These are phyloP conservation scores for Trifolium repens DNA, from an alignment of 306 rosid species.

Conservation along the genomic window DNA sequence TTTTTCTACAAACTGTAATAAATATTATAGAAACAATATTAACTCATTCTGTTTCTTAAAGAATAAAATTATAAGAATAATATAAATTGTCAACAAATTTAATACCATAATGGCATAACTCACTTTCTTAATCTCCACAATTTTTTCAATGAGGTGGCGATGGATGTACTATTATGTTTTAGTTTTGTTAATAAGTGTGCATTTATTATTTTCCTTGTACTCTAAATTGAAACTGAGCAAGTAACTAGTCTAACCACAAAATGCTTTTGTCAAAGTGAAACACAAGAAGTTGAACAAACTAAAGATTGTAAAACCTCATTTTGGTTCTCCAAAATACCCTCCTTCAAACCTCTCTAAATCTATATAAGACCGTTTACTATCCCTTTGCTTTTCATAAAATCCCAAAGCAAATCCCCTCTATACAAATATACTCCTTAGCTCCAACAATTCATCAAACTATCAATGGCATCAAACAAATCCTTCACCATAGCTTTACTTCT, in stretches of 20 bases:
- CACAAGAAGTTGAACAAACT: constrained; percentile 30
- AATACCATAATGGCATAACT: too few relatives aligned
- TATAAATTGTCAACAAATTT: too few relatives aligned
- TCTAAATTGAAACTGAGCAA: too few relatives aligned
- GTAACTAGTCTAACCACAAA: neutral
- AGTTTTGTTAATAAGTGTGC: too few relatives aligned
- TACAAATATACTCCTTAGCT: neutral
- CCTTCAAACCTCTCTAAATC: neutral
- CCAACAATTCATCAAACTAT: constrained; percentile 7
- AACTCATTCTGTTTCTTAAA: too few relatives aligned
- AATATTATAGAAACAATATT: too few relatives aligned
- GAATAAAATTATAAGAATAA: too few relatives aligned
- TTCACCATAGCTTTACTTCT: constrained; percentile 30
- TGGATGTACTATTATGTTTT: too few relatives aligned
- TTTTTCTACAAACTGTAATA: too few relatives aligned
- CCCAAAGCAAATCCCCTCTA: neutral
- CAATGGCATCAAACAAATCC: constrained; percentile 34
- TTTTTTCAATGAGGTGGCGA: too few relatives aligned
- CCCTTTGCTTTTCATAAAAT: neutral
- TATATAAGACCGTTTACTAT: constrained; percentile 23
- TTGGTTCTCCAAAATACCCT: constrained; percentile 5
- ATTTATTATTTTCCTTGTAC: too few relatives aligned
- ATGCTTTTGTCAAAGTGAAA: constrained; percentile 7
- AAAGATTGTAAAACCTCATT: neutral
- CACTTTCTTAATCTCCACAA: too few relatives aligned